These are phyloP conservation scores for Cystobasidium pallidum DNA, from an alignment of 1,284 basidiomycete genomes.

Conservation along the genomic window DNA sequence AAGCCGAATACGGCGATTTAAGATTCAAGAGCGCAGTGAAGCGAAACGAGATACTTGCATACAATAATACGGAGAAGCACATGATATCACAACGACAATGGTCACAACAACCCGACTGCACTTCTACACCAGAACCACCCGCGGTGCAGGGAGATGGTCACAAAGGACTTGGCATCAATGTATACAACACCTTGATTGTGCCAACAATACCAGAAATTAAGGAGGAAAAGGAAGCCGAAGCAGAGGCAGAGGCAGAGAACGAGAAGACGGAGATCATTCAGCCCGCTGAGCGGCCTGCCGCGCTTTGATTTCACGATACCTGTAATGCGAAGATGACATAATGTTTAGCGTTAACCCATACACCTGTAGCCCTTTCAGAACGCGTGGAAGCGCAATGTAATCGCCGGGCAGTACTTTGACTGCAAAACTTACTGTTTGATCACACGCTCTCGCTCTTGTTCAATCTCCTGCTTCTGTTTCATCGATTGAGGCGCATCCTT, in stretches of 20 bases:
- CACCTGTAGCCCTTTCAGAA: not conserved
- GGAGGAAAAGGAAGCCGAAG: conserved; percentile 12
- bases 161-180: conserved; percentile 5
- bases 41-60: conserved; percentile 12
- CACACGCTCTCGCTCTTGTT: conserved; percentile 23
- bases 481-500: conserved; percentile 33
- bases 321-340: conserved; percentile 8
- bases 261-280: not conserved
- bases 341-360: not conserved
- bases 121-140: not conserved
- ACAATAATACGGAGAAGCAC: conserved; percentile 10
- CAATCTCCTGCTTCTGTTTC: conserved; percentile 39
- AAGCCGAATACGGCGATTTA: not conserved
- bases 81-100: conserved; percentile 5
- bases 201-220: conserved; percentile 6
- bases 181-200: not conserved
- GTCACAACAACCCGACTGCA: conserved; percentile 6
- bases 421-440: conserved; percentile 21
- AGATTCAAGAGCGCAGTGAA: conserved; percentile 4
- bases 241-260: not conserved
- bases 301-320: conserved; percentile 41
- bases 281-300: conserved; percentile 28
- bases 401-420: not conserved
- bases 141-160: not conserved
- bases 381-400: not conserved